Base-by-base conservation (phyloP, 192 early-diverging fungal species). In the Spizellomyces sp. region DNA sequence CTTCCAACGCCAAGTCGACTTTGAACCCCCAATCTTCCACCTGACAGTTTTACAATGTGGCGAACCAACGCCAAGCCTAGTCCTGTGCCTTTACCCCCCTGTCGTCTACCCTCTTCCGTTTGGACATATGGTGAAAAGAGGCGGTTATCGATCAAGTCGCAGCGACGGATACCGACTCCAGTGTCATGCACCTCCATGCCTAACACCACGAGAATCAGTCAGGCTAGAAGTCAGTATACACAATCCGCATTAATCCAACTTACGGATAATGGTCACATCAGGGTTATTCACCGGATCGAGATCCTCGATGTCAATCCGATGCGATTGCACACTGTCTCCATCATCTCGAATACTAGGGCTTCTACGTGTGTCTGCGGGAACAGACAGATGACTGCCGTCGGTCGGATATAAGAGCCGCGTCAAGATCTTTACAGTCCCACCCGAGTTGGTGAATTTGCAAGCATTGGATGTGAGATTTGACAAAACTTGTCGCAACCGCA, bases 1-100 rank as follows among this genome's bases (percentile, higher is more conserved):
- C 64, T 67, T 9, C 72, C 72, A 27, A 48, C 64, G 3, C 72
- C 72, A 22, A 27, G 55, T 27, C 55, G 14, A 15, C 43, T 45
- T 47, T 66, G 58, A 2, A 74, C 63, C 2, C 72, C 72, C 17
- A 74, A 47, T 42, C 72, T 50, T 14, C 72, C 72, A 19, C 72
- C 72, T 8, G 64, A 66, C n/a, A 74, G 58, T 45, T 74, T 66
- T 9, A 74, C 72, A 58, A 74, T 74, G 46, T 74, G 72, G 14
- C 72, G 50, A 45, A 74, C 72, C 1, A 74, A 36, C 41, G 72
- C 72, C 8, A 74, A 48, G 48, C 72, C 72, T 2, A 74, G 56
- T 12, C 72, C 72, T 17, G 72, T 74, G 42, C 72, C 72, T 48
- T 74, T 74, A 9, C 72, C 72, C 57, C 72, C 72, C 43, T 74